Evolutionary conservation across 495 filamentous ascomycete species (phyloP), one percentile per base, ranked within the genome.

Genomic region (Parmelia sp.): DNA sequence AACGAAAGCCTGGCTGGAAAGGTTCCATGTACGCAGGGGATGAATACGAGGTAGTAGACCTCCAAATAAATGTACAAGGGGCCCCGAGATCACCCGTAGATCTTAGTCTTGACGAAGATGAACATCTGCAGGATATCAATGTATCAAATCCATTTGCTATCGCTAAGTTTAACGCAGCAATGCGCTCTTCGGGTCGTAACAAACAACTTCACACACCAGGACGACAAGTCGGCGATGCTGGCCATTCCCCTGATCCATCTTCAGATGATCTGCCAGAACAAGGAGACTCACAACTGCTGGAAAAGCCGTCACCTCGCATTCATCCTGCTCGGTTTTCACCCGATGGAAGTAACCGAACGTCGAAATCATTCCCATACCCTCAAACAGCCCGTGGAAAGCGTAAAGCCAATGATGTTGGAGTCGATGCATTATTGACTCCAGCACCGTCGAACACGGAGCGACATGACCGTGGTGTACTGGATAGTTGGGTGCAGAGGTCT

Each of bases 91-190:
- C 45, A 27, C 36, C 39, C 7, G 21, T 55, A n/a, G 67, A 66
- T n/a, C 35, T 64, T 12, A 61, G 57, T 15, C 57, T 36, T 21
- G 69, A 64, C 64, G 51, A 66, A 71, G 65, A 53, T 44, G 66
- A 63, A 36, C 36, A 31, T 47, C 42, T 62, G 42, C 59, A 53
- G 62, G 68, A 75, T 53, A 60, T 70, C 45, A 70, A 65, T 4
- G 64, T 78, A 57, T 82, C 77, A 5, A 87, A 87, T 65, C 86
- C 86, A 7, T 87, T 83, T 83, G 72, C 78, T 0, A 77, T 85
- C 57, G 83, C 86, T 11, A 87, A 84, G 67, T 75, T 85, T 71
- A 86, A 80, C 57, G 72, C 82, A 8, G 70, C 77, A 14, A 57
- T 72, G 17, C 64, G 57, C 31, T 36, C 33, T 29, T 57, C 17